Evolutionary conservation across 1,284 basidiomycete species (phyloP).

Genomic region (Gymnopus androsaceus): DNA sequence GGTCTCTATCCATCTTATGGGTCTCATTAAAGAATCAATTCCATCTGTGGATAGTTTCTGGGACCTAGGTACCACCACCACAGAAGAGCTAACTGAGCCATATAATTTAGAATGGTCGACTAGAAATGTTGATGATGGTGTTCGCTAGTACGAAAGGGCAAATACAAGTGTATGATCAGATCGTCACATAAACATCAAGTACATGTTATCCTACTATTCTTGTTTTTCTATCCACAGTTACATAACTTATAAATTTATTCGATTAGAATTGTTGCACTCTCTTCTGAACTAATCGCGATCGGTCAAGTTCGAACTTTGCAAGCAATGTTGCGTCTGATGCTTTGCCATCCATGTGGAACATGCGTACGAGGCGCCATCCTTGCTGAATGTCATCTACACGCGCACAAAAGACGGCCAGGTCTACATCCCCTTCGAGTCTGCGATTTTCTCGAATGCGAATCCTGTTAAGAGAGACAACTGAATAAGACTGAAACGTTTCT

Average conservation of each 20-base stretch:
- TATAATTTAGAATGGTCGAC: background rate
- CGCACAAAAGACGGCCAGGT: conserved; percentile 51
- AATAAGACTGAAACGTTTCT: background rate
- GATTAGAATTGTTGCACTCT: too few species aligned
- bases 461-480: conserved; percentile 23
- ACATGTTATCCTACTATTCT: too few species aligned
- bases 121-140: conserved; percentile 1
- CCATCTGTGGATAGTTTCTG: conserved; percentile 37
- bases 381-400: conserved; percentile 44
- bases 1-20: conserved; percentile 33
- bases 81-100: conserved; percentile 11
- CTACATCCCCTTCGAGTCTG: conserved; percentile 44
- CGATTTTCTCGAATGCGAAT: conserved; percentile 38
- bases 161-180: too few species aligned
- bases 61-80: conserved; percentile 28
- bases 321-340: conserved; percentile 51
- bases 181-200: too few species aligned
- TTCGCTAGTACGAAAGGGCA: background rate
- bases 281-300: background rate
- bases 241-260: too few species aligned
- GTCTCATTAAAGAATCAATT: conserved; percentile 29
- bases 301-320: conserved; percentile 39
- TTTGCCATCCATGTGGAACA: conserved; percentile 57
- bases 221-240: too few species aligned
- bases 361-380: conserved; percentile 52